Conservation (phyloP, 192 early-diverging fungal species). For the Chytriomyces hyalinus region DNA sequence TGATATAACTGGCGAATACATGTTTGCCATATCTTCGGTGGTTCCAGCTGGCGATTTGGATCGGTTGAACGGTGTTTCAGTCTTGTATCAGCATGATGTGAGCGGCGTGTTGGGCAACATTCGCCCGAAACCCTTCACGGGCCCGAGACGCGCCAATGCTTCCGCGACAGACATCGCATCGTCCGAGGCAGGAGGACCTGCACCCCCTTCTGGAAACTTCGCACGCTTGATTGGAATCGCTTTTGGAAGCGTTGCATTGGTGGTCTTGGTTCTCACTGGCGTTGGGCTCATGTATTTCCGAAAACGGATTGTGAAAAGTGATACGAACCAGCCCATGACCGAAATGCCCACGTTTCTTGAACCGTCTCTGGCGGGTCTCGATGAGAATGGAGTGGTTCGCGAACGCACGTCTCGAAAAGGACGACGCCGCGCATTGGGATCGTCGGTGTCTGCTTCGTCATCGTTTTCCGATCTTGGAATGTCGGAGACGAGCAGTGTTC, state of each 20-base stretch:
- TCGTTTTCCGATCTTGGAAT: too few species aligned
- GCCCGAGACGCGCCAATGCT: neutral
- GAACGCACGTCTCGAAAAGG: too few species aligned
- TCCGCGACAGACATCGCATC: neutral
- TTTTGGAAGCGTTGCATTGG: neutral
- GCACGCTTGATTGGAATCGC: neutral
- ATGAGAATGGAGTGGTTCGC: too few species aligned
- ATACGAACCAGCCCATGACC: neutral
- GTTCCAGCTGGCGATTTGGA: neutral
- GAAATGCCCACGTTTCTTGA: neutral
- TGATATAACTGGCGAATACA: neutral
- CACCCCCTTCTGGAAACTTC: neutral
- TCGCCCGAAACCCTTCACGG: neutral
- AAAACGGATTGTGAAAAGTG: neutral
- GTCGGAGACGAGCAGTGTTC: neutral
- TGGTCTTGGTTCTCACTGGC: neutral
- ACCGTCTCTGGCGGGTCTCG: neutral
- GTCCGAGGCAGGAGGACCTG: neutral
- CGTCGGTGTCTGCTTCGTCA: too few species aligned
- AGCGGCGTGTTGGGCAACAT: neutral
- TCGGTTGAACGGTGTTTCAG: neutral
- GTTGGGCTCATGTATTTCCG: neutral
- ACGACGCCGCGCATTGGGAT: too few species aligned
- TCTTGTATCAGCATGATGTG: conserved; percentile 23
- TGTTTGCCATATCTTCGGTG: conserved; percentile 11